Base-by-base conservation (phyloP, 169 alveolate genomes). In the Eimeria falciformis region DNA sequence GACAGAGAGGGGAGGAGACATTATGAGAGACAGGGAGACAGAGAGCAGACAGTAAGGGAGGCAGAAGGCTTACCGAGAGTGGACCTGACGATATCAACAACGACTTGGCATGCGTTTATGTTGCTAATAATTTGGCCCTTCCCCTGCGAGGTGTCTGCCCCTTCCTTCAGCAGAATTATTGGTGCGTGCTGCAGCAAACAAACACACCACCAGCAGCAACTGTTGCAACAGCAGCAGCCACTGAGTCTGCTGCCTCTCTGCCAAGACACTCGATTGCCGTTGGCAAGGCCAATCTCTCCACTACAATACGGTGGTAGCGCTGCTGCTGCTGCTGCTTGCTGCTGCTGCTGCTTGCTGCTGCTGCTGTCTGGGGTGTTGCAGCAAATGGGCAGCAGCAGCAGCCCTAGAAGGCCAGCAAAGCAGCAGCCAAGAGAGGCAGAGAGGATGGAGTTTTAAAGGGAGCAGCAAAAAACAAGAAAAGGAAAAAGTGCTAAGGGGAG, bases 51-150 rank as follows among this genome's bases (percentile, higher is more conserved):
- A 62, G 29, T 5, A n/a, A 58, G 21, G 71, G 71, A 9, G 29
- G 56, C 1, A 43, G 0, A 43, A 77, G 5, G 58, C n/a, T n/a
- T n/a, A 29, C 99, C 99, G 56, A 99, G 94, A 55, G 99, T 97
- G 23, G 99, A 98, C 93, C 99, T 97, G 58, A 99, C 97, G 82
- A 98, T 98, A 93, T 99, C 99, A 18, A 99, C 99, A 69, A 99
- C 99, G 53, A 99, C 98, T 21, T 66, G 86, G 78, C 93, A 93
- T 17, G 95, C 95, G 55, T 93, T 93, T 81, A 93, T 79, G 79
- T 88, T 99, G 68, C 99, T 96, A 88, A 98, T 94, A 65, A 99
- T 98, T 96, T 98, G 99, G 14, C 98, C 98, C 62, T 96, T 95
- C 21, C 99, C 99, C 91, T 98, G 99, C 47, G 99, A 96, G 12